A percentile compares a stretch with the other conserved stretches of the same genome.
phyloP scores from a whole-genome alignment of 2,329 filamentous ascomycete genomes.

The Coniochaeta sp. region DNA sequence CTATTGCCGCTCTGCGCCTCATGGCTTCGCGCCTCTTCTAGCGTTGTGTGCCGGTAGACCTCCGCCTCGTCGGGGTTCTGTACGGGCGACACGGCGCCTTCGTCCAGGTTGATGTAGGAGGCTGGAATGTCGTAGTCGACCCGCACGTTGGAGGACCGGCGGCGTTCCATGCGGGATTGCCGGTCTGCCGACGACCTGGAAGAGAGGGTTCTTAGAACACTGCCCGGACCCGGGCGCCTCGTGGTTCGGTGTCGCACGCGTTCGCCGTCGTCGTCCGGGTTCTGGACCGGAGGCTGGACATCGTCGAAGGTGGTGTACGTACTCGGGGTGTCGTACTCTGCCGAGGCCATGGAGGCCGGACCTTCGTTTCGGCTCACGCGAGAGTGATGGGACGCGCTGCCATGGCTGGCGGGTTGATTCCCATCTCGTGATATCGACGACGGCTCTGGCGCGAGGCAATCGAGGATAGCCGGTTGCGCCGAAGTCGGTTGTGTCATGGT shows the following conservation, averaged over 20 bases:
- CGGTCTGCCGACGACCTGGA: background rate
- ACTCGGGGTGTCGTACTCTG: conserved; percentile 19
- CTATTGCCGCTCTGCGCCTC: conserved; percentile 13
- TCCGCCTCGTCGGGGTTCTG: conserved; percentile 31
- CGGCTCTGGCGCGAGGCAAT: too few species aligned
- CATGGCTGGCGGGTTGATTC: background rate
- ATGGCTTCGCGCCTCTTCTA: conserved; percentile 28
- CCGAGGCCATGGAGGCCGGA: conserved; percentile 5
- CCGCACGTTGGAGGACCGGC: conserved; percentile 8
- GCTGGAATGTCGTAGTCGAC: conserved; percentile 28
- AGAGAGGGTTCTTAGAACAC: background rate
- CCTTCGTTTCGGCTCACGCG: background rate
- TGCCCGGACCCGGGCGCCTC: background rate
- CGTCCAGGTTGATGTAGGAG: conserved; percentile 34
- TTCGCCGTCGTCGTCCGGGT: conserved; percentile 5
- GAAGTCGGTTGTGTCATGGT: background rate
- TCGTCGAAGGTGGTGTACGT: conserved; percentile 16
- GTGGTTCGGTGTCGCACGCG: background rate
- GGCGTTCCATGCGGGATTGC: background rate
- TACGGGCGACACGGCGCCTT: conserved; percentile 33
- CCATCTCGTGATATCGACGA: background rate
- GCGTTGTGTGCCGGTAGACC: conserved; percentile 28
- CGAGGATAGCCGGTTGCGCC: too few species aligned
- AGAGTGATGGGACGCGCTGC: background rate
- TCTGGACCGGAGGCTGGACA: conserved; percentile 10